Base-by-base conservation (phyloP, 352 stramenopile species). In the Phytophthora multivora region DNA sequence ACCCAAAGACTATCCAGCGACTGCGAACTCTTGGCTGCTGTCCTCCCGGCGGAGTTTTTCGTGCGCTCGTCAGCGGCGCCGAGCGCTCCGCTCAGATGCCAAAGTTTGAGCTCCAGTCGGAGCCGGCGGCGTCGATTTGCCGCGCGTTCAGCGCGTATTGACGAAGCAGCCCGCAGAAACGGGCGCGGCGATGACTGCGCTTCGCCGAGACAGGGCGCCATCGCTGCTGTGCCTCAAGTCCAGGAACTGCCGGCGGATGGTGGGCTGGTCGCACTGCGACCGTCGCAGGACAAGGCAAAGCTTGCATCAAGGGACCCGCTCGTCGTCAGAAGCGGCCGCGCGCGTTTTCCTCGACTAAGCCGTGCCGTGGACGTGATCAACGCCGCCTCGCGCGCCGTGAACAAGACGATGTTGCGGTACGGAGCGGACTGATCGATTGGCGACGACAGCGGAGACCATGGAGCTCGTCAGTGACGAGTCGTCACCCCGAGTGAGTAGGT, bases 401-500 rank as follows among this genome's bases (percentile, higher is more conserved):
- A 55, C 33, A 43, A 36, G 13, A 33, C n/a, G 33, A 63, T 41
- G 36, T n/a, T 53, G 52, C 45, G 52, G 54, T 60, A 39, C 53
- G 16, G 43, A 41, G 19, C 51, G 51, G 57, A 71, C 57, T 72
- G 57, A 72, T 64, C 58, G 58, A 53, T 56, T 68, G 63, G 64
- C 54, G 51, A 69, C 64, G 35, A 56, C 19, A 33, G 28, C 28
- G 42, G 43, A 59, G 43, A 53, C 51, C 55, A 36, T 19, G n/a
- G 41, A 4, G 21, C 49, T 66, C 49, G 58, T n/a, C n/a, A n/a
- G n/a, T n/a, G n/a, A n/a, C n/a, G n/a, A n/a, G n/a, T n/a, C n/a
- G n/a, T 60, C 41, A 61, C 33, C 33, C 31, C 33, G n/a, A 42
- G 26, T 19, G 39, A 31, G 9, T n/a, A n/a, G n/a, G n/a, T 33